Conservation (phyloP, 805 yeast species). For the Metschnikowia similis region DNA sequence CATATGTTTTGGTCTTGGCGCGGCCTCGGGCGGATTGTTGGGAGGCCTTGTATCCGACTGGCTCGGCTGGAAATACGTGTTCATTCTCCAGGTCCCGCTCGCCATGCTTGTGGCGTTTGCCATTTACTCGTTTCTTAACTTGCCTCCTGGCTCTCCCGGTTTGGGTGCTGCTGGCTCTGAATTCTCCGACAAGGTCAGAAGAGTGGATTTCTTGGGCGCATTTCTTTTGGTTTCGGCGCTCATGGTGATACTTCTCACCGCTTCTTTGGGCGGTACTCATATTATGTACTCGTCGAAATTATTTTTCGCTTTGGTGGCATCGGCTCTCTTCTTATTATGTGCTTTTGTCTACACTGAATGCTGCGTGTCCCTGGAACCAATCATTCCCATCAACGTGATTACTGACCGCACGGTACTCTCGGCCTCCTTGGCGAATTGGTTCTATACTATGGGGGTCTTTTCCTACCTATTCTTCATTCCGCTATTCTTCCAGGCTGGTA, state of each 20-base stretch:
- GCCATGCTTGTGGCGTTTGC: conserved; percentile 41
- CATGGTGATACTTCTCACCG: conserved; percentile 55
- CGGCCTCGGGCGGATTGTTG: conserved; percentile 41
- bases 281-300: conserved; percentile 43
- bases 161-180: conserved; percentile 46
- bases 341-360: conserved; percentile 51
- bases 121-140: conserved; percentile 33
- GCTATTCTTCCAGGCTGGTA: conserved; percentile 55
- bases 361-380: conserved; percentile 55
- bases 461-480: conserved; percentile 68
- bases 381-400: conserved; percentile 60
- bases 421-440: conserved; percentile 66
- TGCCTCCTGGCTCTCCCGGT: conserved; percentile 57
- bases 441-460: conserved; percentile 64
- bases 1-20: conserved; percentile 69
- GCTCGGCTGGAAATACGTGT: conserved; percentile 49
- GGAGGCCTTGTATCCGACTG: conserved; percentile 54
- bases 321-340: conserved; percentile 32
- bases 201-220: conserved; percentile 34
- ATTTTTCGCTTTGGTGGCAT: conserved; percentile 30
- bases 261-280: conserved; percentile 62
- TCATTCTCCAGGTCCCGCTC: conserved; percentile 38
- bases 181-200: conserved; percentile 44
- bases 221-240: conserved; percentile 52
- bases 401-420: conserved; percentile 56